A percentile compares a stretch with the other conserved stretches of the same genome.
Conservation (phyloP, 805 yeast species). For the Starmerella vaccinii region DNA sequence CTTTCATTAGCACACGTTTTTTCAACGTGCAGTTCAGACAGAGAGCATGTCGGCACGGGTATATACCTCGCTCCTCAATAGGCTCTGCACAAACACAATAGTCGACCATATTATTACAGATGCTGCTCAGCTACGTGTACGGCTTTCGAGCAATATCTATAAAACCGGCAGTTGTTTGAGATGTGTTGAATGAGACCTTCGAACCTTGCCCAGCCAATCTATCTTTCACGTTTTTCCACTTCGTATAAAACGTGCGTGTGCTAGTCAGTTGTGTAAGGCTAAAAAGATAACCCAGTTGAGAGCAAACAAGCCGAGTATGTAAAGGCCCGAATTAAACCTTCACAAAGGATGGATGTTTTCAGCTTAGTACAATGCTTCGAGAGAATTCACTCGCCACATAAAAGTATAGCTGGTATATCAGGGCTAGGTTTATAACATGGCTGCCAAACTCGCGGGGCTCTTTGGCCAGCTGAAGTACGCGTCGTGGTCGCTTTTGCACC, state of each 20-base stretch:
- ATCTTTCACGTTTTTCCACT: too few species aligned
- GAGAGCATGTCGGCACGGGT: conserved; percentile 75
- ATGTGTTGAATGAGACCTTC: neutral
- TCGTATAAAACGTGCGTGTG: too few species aligned
- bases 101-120: conserved; percentile 8
- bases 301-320: too few species aligned
- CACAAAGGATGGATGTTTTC: neutral
- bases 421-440: conserved; percentile 7
- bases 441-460: conserved; percentile 9
- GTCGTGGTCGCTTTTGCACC: conserved; percentile 13
- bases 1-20: conserved; percentile 68
- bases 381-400: neutral
- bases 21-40: conserved; percentile 78
- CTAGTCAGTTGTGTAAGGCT: too few species aligned
- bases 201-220: neutral
- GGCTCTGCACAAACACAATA: conserved; percentile 82
- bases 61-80: conserved; percentile 51
- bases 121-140: neutral
- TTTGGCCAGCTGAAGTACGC: conserved; percentile 13
- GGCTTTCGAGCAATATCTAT: neutral
- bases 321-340: too few species aligned
- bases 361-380: neutral
- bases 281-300: too few species aligned
- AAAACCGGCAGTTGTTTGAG: neutral
- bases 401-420: neutral